A percentile compares a stretch with the other conserved stretches of the same genome.
phyloP scores from a whole-genome alignment of 2,329 filamentous ascomycete genomes.

The Fusarium oxysporum region DNA sequence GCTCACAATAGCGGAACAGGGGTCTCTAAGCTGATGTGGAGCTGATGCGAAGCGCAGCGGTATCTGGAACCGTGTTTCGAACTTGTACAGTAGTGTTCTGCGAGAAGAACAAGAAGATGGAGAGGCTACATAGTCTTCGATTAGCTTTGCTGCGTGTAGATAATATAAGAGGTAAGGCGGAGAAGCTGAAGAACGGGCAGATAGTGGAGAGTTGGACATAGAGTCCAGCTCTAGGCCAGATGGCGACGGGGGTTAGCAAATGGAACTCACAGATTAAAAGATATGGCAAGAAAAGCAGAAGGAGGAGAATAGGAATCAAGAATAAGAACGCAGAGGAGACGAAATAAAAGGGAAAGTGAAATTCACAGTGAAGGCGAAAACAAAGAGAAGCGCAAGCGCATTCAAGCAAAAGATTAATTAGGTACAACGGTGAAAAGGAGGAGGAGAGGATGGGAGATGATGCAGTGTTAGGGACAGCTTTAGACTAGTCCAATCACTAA shows the following conservation, averaged over 20 bases:
- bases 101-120: conserved; percentile 30
- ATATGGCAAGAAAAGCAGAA: conserved; percentile 28
- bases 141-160: conserved; percentile 29
- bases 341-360: conserved; percentile 34
- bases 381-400: conserved; percentile 41
- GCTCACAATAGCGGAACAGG: conserved; percentile 24
- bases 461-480: conserved; percentile 22
- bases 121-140: conserved; percentile 35
- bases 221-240: conserved; percentile 3
- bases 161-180: conserved; percentile 20
- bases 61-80: conserved; percentile 17
- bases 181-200: conserved; percentile 35
- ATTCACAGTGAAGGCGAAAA: conserved; percentile 18
- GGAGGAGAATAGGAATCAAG: conserved; percentile 11
- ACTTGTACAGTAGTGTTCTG: conserved; percentile 8
- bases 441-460: conserved; percentile 38
- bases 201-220: conserved; percentile 38
- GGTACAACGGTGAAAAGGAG: conserved; percentile 37
- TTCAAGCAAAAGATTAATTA: conserved; percentile 37
- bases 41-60: conserved; percentile 20
- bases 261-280: conserved; percentile 40
- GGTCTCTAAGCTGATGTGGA: conserved; percentile 32
- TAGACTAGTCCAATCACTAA: neutral
- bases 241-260: neutral
- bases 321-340: conserved; percentile 33